Evolutionary conservation across 1,139 yeast species (phyloP), one percentile per base, ranked within the genome.

Genomic region (Chernovozyma aurita): DNA sequence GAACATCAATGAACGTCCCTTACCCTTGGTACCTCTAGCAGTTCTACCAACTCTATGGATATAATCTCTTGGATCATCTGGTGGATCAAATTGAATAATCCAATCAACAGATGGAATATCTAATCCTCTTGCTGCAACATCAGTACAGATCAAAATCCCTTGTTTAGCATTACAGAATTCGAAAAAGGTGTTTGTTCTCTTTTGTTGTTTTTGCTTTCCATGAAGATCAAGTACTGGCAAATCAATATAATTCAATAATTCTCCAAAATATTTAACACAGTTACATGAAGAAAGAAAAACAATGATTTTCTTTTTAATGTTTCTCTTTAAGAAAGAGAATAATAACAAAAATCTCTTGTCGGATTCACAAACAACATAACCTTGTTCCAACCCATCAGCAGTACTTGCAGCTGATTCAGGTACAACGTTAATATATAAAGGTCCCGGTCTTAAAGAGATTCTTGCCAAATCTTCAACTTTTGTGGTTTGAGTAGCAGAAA

Each of bases 41-140:
- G 98, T 92, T 72, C 98, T 82, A 45, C 98, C 98, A 26, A 92
- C 97, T 61, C 97, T 80, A 64, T 92, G 98, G 51, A 92, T 90
- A 56, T 92, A 92, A 64, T 90, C 97, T 64, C 97, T 80, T 59
- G 97, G 97, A 65, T 92, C 97, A 80, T 92, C 97, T 57, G 97
- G 97, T 34, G 97, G 97, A 60, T 92, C 97, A 50, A 85, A 88
- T 67, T 92, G 97, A 44, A 92, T 81, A 52, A 92, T 92, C 95
- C 97, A 92, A 64, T 90, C 96, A 37, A 92, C 97, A 21, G 95
- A 85, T 35, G 97, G 97, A 47, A 92, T 90, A 67, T 92, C 98
- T 48, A 92, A 77, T 13, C 98, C 98, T 72, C 98, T 80, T 9
- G 98, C 97, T 18, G 97, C 98, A 48, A 92, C 97, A 63, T 92